Conservation (phyloP, 2,329 filamentous ascomycete species). For the Claviceps sp. region DNA sequence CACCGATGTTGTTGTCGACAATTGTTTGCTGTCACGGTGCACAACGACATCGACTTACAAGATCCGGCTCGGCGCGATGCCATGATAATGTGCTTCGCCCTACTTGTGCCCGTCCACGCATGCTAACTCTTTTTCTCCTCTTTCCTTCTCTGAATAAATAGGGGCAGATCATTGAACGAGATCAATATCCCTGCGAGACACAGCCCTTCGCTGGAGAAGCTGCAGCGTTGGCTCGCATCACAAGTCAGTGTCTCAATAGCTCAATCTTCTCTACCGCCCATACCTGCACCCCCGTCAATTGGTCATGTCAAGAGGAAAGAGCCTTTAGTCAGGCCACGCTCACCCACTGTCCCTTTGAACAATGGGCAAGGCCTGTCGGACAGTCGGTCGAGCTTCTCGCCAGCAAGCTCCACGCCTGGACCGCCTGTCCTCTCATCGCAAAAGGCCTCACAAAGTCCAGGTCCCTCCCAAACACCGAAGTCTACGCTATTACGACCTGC, state of each 20-base stretch:
- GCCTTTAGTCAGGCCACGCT: constrained; percentile 4
- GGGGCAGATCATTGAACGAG: constrained; percentile 34
- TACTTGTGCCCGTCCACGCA: background rate
- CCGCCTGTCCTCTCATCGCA: background rate
- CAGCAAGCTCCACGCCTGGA: constrained; percentile 4
- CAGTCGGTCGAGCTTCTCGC: constrained; percentile 6
- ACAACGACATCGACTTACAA: background rate
- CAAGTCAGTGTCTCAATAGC: constrained; percentile 11
- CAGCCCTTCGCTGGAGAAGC: constrained; percentile 28
- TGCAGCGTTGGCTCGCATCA: constrained; percentile 25
- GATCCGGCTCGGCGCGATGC: background rate
- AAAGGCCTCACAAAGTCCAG: constrained; percentile 1
- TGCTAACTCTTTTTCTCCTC: background rate
- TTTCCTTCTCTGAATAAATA: constrained; percentile 6
- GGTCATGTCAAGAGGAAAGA: constrained; percentile 5
- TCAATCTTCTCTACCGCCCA: constrained; percentile 4
- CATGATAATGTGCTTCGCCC: background rate
- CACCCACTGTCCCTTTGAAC: constrained; percentile 6
- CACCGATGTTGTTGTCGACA: background rate
- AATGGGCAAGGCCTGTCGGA: constrained; percentile 7
- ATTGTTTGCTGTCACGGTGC: constrained; percentile 1
- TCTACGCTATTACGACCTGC: background rate
- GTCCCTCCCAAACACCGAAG: constrained; percentile 4
- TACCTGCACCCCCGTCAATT: constrained; percentile 1
- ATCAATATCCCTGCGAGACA: constrained; percentile 37